These are phyloP conservation scores for Halophytophthora batemanensis DNA, from an alignment of 352 stramenopile species.

Conservation along the genomic window DNA sequence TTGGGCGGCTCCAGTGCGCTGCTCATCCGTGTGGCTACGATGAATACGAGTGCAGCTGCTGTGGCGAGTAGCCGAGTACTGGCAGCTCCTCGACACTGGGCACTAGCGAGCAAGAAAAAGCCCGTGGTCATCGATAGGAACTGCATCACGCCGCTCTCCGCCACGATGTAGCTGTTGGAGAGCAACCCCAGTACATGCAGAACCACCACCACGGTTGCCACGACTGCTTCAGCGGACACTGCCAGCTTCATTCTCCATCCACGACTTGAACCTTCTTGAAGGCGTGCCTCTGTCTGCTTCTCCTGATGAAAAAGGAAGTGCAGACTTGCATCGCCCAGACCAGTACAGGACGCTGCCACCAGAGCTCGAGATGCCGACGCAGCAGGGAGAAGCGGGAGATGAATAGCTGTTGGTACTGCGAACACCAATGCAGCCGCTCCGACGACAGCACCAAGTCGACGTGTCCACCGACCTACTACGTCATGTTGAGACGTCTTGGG, in stretches of 20 bases:
- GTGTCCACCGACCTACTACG: constrained; percentile 5
- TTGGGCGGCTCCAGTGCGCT: constrained; percentile 54
- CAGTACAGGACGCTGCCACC: constrained; percentile 18
- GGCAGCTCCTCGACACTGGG: constrained; percentile 14
- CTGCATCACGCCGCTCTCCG: constrained; percentile 62
- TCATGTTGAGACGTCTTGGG: neutral
- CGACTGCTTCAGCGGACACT: constrained; percentile 16
- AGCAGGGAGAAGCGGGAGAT: constrained; percentile 26
- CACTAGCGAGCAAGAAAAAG: constrained; percentile 36
- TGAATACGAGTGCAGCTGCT: constrained; percentile 34
- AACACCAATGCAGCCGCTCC: constrained; percentile 13
- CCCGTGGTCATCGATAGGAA: constrained; percentile 62
- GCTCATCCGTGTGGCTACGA: constrained; percentile 39
- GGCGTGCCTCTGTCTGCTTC: neutral
- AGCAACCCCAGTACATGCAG: constrained; percentile 63
- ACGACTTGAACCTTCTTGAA: neutral
- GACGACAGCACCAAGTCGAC: constrained; percentile 6
- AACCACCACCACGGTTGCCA: constrained; percentile 44
- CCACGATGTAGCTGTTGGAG: constrained; percentile 88
- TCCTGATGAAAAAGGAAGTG: constrained; percentile 4
- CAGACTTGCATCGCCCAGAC: constrained; percentile 18
- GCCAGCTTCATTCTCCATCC: constrained; percentile 2
- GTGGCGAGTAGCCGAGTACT: constrained; percentile 8
- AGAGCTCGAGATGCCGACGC: constrained; percentile 27
- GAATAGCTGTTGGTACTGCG: constrained; percentile 18